These are phyloP conservation scores for Blastobotrys indianensis DNA, from an alignment of 1,139 yeast genomes.

Conservation along the genomic window DNA sequence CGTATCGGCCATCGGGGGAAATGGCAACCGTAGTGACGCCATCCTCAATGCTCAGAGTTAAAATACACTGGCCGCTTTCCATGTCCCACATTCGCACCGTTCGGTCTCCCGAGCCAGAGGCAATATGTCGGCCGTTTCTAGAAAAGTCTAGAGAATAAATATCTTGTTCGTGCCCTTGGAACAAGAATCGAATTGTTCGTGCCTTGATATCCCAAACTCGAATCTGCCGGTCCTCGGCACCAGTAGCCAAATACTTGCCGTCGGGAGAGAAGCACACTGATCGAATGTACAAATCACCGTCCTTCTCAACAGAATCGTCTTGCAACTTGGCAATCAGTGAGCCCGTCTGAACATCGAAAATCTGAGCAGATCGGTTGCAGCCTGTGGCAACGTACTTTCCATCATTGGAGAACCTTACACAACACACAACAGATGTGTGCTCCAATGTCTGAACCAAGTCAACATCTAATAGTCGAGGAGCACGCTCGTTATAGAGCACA, in stretches of 20 bases:
- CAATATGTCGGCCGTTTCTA: slow-evolving; percentile 91
- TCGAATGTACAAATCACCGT: slow-evolving; percentile 82
- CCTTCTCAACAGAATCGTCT: slow-evolving; percentile 57
- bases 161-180: slow-evolving; percentile 96
- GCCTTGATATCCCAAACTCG: slow-evolving; percentile 95
- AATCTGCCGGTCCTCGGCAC: slow-evolving; percentile 95
- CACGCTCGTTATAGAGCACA: slow-evolving; percentile 85
- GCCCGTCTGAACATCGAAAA: slow-evolving; percentile 88
- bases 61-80: slow-evolving; percentile 82
- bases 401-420: slow-evolving; percentile 88
- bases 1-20: slow-evolving; percentile 88
- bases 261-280: slow-evolving; percentile 97
- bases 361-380: slow-evolving; percentile 93
- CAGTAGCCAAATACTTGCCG: slow-evolving; percentile 92
- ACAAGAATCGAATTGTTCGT: slow-evolving; percentile 77
- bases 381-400: slow-evolving; percentile 96
- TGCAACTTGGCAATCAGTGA: slow-evolving; percentile 80
- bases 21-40: slow-evolving; percentile 98
- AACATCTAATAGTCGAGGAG: slow-evolving; percentile 69
- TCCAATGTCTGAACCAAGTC: slow-evolving; percentile 85
- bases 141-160: slow-evolving; percentile 93
- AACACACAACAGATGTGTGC: slow-evolving; percentile 92
- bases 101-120: slow-evolving; percentile 94
- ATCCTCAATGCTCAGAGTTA: slow-evolving; percentile 88
- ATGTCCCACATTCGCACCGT: slow-evolving; percentile 97